A percentile compares a stretch with the other conserved stretches of the same genome.
These are phyloP conservation scores for Fusarium sp. DNA, from an alignment of 2,329 filamentous ascomycete genomes.

Conservation along the genomic window DNA sequence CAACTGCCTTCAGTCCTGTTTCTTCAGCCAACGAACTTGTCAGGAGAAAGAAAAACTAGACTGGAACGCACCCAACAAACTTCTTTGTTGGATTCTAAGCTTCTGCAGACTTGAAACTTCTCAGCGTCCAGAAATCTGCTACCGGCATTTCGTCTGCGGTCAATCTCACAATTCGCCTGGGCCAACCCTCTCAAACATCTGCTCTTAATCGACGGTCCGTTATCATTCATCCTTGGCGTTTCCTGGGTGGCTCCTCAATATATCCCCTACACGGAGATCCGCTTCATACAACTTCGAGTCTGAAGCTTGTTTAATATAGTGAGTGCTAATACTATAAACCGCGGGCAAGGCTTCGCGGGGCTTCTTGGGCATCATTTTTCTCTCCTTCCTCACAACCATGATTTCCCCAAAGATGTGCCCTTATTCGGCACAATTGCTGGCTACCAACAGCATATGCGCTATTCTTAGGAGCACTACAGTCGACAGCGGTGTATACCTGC, in stretches of 20 bases:
- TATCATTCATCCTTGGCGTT: constrained; percentile 12
- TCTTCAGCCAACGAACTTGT: constrained; percentile 18
- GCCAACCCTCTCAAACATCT: constrained; percentile 16
- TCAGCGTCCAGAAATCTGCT: constrained; percentile 1
- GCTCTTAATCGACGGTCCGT: constrained; percentile 13
- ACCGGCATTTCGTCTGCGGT: constrained; percentile 4
- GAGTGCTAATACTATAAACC: constrained; percentile 20
- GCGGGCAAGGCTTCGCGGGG: constrained; percentile 7
- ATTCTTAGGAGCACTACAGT: constrained; percentile 6
- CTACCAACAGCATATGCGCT: constrained; percentile 3
- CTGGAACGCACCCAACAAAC: constrained; percentile 7
- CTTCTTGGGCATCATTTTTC: constrained; percentile 9
- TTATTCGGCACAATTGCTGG: constrained; percentile 2
- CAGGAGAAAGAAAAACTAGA: neutral
- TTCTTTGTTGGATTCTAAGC: neutral
- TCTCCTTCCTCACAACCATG: constrained; percentile 7
- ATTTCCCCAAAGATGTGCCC: neutral
- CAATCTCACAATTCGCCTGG: constrained; percentile 10
- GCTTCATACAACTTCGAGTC: neutral
- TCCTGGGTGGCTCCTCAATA: constrained; percentile 11
- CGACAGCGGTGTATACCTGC: constrained; percentile 7
- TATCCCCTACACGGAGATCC: constrained; percentile 14
- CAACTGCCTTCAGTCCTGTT: constrained; percentile 21
- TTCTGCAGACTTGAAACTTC: neutral
- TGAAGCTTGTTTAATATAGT: constrained; percentile 12